A percentile compares a stretch with the other conserved stretches of the same genome.
These are phyloP conservation scores for Trichoderma lentiforme DNA, from an alignment of 2,329 filamentous ascomycete genomes.

Conservation along the genomic window DNA sequence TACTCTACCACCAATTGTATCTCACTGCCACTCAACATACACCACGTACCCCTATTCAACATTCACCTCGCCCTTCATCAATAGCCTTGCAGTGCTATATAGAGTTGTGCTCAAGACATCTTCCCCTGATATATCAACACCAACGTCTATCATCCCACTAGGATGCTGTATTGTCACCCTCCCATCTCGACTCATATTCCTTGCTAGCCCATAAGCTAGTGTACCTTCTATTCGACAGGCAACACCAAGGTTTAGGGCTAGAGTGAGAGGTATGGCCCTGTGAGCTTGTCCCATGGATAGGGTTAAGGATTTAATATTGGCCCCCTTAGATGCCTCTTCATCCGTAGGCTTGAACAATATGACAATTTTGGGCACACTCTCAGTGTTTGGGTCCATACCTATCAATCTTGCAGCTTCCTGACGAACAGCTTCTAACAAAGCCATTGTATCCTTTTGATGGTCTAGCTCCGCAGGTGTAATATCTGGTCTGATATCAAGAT, in stretches of 20 bases:
- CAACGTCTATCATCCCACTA: neutral
- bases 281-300: neutral
- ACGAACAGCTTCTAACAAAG: neutral
- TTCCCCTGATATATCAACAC: neutral
- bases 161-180: neutral
- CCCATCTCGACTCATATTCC: neutral
- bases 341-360: neutral
- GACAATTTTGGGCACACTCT: neutral
- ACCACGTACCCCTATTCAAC: neutral
- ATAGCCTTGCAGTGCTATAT: neutral
- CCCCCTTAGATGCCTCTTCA: neutral
- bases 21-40: neutral
- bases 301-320: neutral
- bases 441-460: neutral
- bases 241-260: neutral
- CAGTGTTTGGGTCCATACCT: neutral
- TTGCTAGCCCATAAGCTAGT: neutral
- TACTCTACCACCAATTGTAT: no score
- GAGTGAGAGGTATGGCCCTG: neutral
- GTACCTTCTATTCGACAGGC: neutral
- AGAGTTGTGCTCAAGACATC: neutral
- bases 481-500: neutral
- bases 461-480: neutral
- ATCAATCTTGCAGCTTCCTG: neutral
- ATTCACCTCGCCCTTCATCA: neutral